A percentile compares a stretch with the other conserved stretches of the same genome.
Conservation (phyloP, 495 filamentous ascomycete genomes). For the Xeromyces bisporus region DNA sequence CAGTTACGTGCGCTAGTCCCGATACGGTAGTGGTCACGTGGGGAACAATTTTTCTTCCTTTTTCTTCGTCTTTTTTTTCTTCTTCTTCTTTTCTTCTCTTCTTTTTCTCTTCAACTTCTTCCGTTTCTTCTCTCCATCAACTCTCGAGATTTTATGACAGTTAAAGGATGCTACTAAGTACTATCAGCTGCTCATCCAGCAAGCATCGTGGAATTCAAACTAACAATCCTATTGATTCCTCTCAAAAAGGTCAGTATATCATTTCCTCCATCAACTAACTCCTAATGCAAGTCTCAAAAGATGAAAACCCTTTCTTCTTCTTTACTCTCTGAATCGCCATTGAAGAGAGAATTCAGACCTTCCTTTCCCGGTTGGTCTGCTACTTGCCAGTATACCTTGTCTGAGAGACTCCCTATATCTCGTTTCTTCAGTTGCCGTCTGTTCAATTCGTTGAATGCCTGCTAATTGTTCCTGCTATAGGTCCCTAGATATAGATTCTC, state of each 20-base stretch:
- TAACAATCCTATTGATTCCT: no score
- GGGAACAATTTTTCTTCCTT: conserved; percentile 1
- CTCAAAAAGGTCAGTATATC: conserved; percentile 12
- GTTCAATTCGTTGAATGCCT: not conserved
- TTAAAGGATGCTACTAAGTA: no score
- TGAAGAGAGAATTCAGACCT: conserved; percentile 67
- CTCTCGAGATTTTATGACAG: no score
- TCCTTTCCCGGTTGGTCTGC: conserved; percentile 57
- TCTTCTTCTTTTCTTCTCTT: conserved; percentile 4
- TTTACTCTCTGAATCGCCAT: conserved; percentile 89
- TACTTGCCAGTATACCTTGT: conserved; percentile 98
- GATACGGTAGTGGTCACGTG: conserved; percentile 11
- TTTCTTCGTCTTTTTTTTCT: conserved; percentile 15
- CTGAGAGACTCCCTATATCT: conserved; percentile 36
- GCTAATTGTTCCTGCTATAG: not conserved
- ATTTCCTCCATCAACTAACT: conserved; percentile 8
- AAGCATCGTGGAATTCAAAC: no score
- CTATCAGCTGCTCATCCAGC: no score
- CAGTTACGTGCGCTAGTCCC: not conserved
- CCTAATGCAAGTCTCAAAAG: conserved; percentile 32
- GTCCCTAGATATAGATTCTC: no score
- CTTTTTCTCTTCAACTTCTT: conserved; percentile 1
- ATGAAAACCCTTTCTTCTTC: conserved; percentile 83
- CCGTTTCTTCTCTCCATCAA: conserved; percentile 5
- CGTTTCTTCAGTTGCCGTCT: not conserved